Evolutionary conservation across 345 rosid genomes (phyloP), one percentile per base, ranked within the genome.

Genomic region (Acer saccharum): DNA sequence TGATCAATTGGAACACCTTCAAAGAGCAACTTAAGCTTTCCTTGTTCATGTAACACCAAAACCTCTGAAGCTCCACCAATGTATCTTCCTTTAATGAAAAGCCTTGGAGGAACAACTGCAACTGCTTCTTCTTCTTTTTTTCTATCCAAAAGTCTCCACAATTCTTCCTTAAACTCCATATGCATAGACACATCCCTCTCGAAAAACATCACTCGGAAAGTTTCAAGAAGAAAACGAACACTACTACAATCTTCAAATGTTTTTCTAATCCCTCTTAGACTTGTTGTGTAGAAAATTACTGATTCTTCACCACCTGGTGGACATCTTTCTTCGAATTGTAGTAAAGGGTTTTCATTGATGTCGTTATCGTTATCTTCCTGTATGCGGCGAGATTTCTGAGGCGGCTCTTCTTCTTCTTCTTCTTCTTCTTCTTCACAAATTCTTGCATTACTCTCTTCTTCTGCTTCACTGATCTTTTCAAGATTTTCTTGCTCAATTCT

Each of bases 181-280:
- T 96, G 94, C 91, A 96, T 91, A 2, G 99, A 91, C 25, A 94
- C 86, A 75, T 96, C 98, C 52, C 97, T 84, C 87, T 94, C 98
- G 44, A 63, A 80, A 82, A 84, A 96, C 23, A 54, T 35, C 7
- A 92, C 88, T 29, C 82, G 82, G 43, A 94, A 96, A 73, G 89
- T 94, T 76, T 90, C 90, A 12, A 94, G 82, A 1, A 96, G 82
- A 66, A 91, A 96, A 9, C 93, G 86, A 52, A 94, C 81, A 25
- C 81, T 83, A 43, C 80, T 87, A 16, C 99, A 96, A 43, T 92
- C 97, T 71, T 96, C 95, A 50, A 96, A 96, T 3, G 99, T 96
- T 78, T 94, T 96, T 46, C 97, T 83, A 77, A 96, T 92, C 69
- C 97, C 93, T 58, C 92, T 81, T 0, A 96, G 86, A 63, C 88